Conservation (phyloP, 345 rosid species). For the Lagerstroemia speciosa region DNA sequence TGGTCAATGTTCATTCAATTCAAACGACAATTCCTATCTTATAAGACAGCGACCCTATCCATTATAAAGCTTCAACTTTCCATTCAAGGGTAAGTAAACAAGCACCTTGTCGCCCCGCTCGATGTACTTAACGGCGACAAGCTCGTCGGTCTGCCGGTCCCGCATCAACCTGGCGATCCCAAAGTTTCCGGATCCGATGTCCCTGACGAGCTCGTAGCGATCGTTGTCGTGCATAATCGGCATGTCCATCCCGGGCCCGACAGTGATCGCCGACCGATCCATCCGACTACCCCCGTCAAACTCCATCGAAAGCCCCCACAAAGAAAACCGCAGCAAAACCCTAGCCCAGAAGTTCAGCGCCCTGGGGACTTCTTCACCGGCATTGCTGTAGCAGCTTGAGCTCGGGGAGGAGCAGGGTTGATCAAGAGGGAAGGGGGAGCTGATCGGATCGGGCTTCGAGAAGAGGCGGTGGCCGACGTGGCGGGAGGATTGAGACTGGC, state of each 20-base stretch:
- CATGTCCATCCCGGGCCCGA: constrained; percentile 80
- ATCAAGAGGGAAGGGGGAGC: background rate
- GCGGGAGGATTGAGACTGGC: background rate
- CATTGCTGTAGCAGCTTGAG: background rate
- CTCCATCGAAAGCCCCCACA: constrained; percentile 3
- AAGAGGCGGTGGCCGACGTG: background rate
- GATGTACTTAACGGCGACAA: constrained; percentile 82
- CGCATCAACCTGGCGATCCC: constrained; percentile 78
- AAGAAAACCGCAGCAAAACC: constrained; percentile 6
- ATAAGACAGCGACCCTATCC: no score
- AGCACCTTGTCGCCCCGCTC: constrained; percentile 77
- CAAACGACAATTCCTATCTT: background rate
- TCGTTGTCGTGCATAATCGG: constrained; percentile 81
- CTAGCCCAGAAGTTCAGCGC: constrained; percentile 4
- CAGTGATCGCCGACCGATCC: constrained; percentile 67
- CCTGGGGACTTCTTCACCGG: background rate
- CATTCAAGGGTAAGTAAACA: background rate
- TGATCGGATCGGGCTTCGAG: background rate
- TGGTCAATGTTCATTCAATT: background rate
- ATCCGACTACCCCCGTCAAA: constrained; percentile 19
- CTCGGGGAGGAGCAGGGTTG: background rate
- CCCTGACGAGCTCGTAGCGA: constrained; percentile 64
- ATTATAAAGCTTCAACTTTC: background rate
- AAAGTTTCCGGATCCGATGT: constrained; percentile 76
- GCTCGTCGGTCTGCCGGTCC: constrained; percentile 56